Percentiles rank a stretch among this genome's conserved stretches.
These are phyloP conservation scores for Ustilago esculenta DNA, from an alignment of 1,284 basidiomycete genomes.

Conservation along the genomic window DNA sequence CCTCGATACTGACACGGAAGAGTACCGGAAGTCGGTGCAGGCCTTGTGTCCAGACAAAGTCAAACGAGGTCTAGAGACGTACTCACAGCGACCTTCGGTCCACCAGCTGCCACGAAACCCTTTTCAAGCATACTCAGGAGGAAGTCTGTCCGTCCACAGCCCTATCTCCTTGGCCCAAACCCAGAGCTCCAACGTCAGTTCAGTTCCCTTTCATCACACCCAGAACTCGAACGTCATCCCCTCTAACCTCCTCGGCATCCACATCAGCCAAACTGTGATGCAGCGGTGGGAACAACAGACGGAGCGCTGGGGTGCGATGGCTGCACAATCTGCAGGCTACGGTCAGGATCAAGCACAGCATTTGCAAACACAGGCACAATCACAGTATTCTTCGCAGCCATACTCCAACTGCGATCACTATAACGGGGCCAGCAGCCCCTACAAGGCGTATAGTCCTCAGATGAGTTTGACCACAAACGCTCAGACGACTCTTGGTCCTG, in stretches of 20 bases:
- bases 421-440: conserved; percentile 6
- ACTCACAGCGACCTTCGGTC: conserved; percentile 6
- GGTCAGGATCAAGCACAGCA: not conserved
- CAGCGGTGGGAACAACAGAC: conserved; percentile 17
- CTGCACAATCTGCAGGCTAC: conserved; percentile 1
- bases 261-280: conserved; percentile 2
- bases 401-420: not conserved
- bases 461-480: conserved; percentile 1
- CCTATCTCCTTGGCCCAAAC: not conserved
- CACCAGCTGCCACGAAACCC: conserved; percentile 21
- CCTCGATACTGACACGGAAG: conserved; percentile 37
- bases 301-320: not conserved
- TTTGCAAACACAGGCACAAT: not conserved
- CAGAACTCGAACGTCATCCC: not conserved
- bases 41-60: conserved; percentile 29
- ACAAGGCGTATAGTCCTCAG: conserved; percentile 17
- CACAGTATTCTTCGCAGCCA: not conserved
- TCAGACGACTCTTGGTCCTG: not conserved
- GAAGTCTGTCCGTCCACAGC: not conserved
- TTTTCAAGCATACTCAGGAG: conserved; percentile 8
- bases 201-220: not conserved
- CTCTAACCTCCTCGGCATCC: conserved; percentile 23
- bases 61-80: conserved; percentile 6
- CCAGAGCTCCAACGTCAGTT: not conserved
- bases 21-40: conserved; percentile 31